These are phyloP conservation scores for Peterozyma toletana DNA, from an alignment of 805 yeast genomes.

Conservation along the genomic window DNA sequence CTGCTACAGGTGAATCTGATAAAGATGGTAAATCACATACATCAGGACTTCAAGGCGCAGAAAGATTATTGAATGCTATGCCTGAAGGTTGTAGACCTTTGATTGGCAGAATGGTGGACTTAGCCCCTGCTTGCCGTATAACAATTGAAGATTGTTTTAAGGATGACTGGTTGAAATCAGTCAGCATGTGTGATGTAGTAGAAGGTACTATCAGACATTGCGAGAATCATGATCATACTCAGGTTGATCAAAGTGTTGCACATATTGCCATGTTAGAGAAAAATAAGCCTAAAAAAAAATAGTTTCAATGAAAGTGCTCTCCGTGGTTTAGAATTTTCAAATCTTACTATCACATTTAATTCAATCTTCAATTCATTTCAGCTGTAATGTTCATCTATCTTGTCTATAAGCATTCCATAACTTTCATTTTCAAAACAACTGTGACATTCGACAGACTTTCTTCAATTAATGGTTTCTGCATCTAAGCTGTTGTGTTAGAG, in stretches of 20 bases:
- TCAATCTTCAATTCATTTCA: too few species aligned
- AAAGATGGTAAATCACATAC: conserved; percentile 36
- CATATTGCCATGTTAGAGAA: conserved; percentile 91
- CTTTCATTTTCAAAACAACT: too few species aligned
- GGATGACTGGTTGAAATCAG: conserved; percentile 60
- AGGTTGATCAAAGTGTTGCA: conserved; percentile 89
- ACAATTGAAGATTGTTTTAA: conserved; percentile 72
- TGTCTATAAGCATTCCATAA: too few species aligned
- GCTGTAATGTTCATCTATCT: too few species aligned
- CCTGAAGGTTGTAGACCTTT: conserved; percentile 64
- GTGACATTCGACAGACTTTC: too few species aligned
- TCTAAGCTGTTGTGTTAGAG: too few species aligned
- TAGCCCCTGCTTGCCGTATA: conserved; percentile 82
- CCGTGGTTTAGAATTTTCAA: too few species aligned
- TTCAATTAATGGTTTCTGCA: too few species aligned
- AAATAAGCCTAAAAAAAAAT: conserved; percentile 52
- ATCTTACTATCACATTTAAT: too few species aligned
- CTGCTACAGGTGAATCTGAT: conserved; percentile 10
- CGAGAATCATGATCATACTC: conserved; percentile 72
- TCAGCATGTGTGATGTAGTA: conserved; percentile 63
- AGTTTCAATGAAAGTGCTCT: background rate
- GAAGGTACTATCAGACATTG: conserved; percentile 35
- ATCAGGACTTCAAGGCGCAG: conserved; percentile 63
- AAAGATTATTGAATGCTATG: conserved; percentile 59
- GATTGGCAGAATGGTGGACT: conserved; percentile 69